Evolutionary conservation across 1,284 basidiomycete genomes (phyloP).

Genomic region (Fomitopsis betulina): DNA sequence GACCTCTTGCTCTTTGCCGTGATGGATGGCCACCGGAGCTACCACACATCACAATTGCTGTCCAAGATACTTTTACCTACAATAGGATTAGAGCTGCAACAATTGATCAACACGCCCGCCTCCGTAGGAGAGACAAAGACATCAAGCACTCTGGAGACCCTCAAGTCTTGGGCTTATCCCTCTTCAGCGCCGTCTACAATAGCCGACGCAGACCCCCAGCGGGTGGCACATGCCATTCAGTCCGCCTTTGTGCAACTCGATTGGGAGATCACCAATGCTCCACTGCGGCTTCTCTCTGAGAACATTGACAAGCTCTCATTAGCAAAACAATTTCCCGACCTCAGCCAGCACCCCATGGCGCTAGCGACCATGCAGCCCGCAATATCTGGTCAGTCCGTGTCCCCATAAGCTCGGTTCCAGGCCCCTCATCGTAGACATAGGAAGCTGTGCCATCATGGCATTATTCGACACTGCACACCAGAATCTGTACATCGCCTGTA

Average conservation of each 20-base stretch:
- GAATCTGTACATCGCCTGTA: conserved; percentile 86
- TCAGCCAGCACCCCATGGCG: conserved; percentile 67
- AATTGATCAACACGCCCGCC: conserved; percentile 38
- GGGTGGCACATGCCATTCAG: conserved; percentile 70
- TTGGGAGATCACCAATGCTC: conserved; percentile 72
- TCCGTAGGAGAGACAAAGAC: conserved; percentile 22
- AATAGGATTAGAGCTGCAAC: conserved; percentile 74
- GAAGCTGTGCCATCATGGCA: conserved; percentile 86
- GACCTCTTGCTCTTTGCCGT: conserved; percentile 84
- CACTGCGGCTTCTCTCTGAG: conserved; percentile 66
- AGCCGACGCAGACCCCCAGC: conserved; percentile 54
- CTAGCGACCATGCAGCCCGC: conserved; percentile 75
- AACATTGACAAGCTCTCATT: conserved; percentile 46
- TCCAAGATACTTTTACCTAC: conserved; percentile 85
- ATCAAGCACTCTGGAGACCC: conserved; percentile 31
- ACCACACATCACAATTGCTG: conserved; percentile 81
- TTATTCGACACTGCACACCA: conserved; percentile 79
- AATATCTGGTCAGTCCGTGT: conserved; percentile 47
- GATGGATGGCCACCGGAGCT: conserved; percentile 91
- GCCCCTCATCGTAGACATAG: conserved; percentile 31
- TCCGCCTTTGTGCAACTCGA: conserved; percentile 79
- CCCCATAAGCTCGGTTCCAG: background rate
- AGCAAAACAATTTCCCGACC: conserved; percentile 53
- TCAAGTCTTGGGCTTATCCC: conserved; percentile 41
- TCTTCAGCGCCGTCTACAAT: conserved; percentile 18